Evolutionary conservation across 192 early-diverging fungal genomes (phyloP), one percentile per base, ranked within the genome.

Genomic region (Tieghemiomyces parasiticus): DNA sequence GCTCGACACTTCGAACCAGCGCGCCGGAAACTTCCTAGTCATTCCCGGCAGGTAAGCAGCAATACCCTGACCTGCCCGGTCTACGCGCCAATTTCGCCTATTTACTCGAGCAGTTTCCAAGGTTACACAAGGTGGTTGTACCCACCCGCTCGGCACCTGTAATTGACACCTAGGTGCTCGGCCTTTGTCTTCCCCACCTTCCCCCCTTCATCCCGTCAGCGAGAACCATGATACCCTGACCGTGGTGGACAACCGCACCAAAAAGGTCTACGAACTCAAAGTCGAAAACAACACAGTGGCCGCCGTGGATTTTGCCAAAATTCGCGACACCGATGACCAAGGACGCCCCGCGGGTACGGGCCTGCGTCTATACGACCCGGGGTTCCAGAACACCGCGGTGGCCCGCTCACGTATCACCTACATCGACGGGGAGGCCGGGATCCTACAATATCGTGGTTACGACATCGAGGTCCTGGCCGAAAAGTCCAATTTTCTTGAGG

Each of bases 341-440:
- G 9, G 30, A 45, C 35, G 33, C 26, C 26, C 4, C 35, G 46
- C 49, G 35, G 61, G 56, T 14, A 70, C 47, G 22, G 48, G 52
- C 22, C 47, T 51, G 42, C 38, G 33, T 20, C 45, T 69, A n/a
- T 68, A 56, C 14, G 66, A 69, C 61, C 66, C 66, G 50, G 67
- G 65, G n/a, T 82, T 78, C 62, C 67, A 76, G 35, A 83, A 83
- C 62, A 82, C 81, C 13, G 77, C 79, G 65, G 77, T 85, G 3
- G 78, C 78, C 38, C 66, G 73, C 20, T 85, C 82, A 9, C 63
- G 74, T 26, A 84, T 85, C 50, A 70, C 70, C 30, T 73, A 81
- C 50, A 85, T 85, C 67, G 83, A 85, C 54, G 83, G 83, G 28
- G 83, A 85, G 42, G 65, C 63, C 50, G 83, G 83, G 10, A 76